phyloP scores from a whole-genome alignment of 768 basidiomycete species.

The Psilocybe subaeruginosa region DNA sequence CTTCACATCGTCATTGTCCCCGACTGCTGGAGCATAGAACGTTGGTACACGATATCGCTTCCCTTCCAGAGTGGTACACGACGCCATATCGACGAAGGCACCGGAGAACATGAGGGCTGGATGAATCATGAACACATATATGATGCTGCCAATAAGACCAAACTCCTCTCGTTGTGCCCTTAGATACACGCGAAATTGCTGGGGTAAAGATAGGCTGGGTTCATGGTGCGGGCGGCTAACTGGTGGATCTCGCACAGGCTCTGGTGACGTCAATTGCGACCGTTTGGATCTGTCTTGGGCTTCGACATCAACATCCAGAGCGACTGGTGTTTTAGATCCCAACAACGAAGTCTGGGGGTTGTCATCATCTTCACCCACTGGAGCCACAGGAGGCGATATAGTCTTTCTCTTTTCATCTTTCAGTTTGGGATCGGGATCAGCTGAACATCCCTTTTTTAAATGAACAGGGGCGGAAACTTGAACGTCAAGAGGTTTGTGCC shows the following conservation, averaged over 20 bases:
- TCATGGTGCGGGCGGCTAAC: neutral
- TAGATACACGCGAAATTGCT: neutral
- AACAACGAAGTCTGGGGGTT: neutral
- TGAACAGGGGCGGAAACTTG: conserved; percentile 7
- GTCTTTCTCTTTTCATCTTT: neutral
- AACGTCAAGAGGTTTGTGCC: conserved; percentile 41
- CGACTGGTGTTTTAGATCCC: neutral
- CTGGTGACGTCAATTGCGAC: neutral
- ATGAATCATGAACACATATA: neutral
- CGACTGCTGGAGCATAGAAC: conserved; percentile 4
- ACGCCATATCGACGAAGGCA: conserved; percentile 4
- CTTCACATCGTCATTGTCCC: neutral
- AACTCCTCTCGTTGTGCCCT: neutral
- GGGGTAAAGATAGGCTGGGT: neutral
- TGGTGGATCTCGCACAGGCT: neutral
- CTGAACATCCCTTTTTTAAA: neutral
- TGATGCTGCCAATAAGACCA: neutral
- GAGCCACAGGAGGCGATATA: neutral
- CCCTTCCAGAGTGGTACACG: conserved; percentile 2
- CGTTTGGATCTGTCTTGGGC: neutral
- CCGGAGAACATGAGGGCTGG: conserved; percentile 1
- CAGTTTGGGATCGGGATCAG: neutral
- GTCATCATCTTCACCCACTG: neutral
- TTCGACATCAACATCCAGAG: neutral
- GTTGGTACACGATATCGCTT: conserved; percentile 9